A percentile compares a stretch with the other conserved stretches of the same genome.
phyloP scores from a whole-genome alignment of 345 rosid species.

The Streptanthus diversifolius region DNA sequence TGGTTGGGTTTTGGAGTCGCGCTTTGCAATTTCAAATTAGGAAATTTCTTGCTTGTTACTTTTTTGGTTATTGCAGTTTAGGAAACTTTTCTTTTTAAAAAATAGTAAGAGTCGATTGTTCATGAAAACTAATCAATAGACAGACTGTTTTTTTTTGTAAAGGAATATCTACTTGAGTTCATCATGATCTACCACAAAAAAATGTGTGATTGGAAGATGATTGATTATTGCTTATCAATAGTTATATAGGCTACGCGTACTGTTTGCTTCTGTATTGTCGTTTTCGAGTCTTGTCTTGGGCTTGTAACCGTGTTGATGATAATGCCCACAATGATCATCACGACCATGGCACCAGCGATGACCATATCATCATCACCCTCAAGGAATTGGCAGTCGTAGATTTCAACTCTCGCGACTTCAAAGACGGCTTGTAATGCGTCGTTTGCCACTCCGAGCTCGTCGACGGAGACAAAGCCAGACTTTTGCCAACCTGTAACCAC shows the following conservation, averaged over 20 bases:
- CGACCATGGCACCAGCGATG: not conserved
- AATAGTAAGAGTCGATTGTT: not conserved
- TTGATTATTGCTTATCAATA: not conserved
- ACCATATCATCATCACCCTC: not conserved
- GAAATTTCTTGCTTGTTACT: not conserved
- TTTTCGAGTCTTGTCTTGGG: not conserved
- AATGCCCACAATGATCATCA: not conserved
- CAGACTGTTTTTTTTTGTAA: not conserved
- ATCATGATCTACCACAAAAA: not conserved
- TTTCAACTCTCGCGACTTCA: conserved; percentile 39
- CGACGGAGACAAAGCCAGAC: conserved; percentile 58
- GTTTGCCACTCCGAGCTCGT: conserved; percentile 67
- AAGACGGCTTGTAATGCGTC: conserved; percentile 55
- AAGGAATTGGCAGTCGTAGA: conserved; percentile 23
- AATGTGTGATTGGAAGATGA: conserved; percentile 1
- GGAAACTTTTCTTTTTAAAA: not conserved
- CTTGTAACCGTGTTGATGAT: not conserved
- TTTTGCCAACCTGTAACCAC: conserved; percentile 63
- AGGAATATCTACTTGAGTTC: not conserved
- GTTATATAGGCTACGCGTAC: not conserved
- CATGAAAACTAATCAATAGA: not conserved
- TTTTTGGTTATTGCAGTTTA: not conserved
- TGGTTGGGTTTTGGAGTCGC: not conserved
- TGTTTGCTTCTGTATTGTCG: not conserved
- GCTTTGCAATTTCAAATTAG: not conserved